A percentile compares a stretch with the other conserved stretches of the same genome.
Evolutionary conservation across 2,329 filamentous ascomycete genomes (phyloP).

Genomic region (Metarhizium sp.): DNA sequence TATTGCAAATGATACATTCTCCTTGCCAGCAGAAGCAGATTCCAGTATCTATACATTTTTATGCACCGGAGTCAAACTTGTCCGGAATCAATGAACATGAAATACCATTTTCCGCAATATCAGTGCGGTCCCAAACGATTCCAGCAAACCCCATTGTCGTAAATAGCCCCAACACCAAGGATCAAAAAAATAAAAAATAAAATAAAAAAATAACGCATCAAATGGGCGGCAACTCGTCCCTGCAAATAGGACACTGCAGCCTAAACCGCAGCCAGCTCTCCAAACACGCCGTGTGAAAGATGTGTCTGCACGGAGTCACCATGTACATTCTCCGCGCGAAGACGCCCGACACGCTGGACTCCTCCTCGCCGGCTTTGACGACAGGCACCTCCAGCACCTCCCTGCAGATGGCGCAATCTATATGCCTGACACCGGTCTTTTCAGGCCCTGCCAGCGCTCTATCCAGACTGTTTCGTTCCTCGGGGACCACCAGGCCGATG

Average conservation of each 20-base stretch:
- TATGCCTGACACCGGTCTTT: constrained; percentile 29
- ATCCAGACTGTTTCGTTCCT: constrained; percentile 5
- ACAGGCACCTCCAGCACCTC: constrained; percentile 86
- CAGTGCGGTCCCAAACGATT: neutral
- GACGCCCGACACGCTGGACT: constrained; percentile 53
- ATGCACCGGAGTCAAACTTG: no score
- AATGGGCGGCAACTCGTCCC: constrained; percentile 78
- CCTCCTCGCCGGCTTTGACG: constrained; percentile 48
- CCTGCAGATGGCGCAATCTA: constrained; percentile 94
- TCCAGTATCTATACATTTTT: no score
- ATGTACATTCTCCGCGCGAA: constrained; percentile 81
- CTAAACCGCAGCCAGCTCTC: constrained; percentile 95
- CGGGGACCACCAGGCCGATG: constrained; percentile 50
- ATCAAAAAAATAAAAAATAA: neutral
- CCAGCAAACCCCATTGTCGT: neutral
- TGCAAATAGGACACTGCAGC: constrained; percentile 89
- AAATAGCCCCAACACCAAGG: neutral
- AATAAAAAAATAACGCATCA: constrained; percentile 29
- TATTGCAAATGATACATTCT: neutral
- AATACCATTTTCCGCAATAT: no score
- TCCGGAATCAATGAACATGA: no score
- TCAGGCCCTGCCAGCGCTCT: neutral
- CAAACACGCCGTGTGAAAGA: constrained; percentile 85
- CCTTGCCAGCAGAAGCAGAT: neutral
- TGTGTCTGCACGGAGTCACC: constrained; percentile 94